Evolutionary conservation across 331 rosid species (phyloP).

Genomic region (Ulmus americana): DNA sequence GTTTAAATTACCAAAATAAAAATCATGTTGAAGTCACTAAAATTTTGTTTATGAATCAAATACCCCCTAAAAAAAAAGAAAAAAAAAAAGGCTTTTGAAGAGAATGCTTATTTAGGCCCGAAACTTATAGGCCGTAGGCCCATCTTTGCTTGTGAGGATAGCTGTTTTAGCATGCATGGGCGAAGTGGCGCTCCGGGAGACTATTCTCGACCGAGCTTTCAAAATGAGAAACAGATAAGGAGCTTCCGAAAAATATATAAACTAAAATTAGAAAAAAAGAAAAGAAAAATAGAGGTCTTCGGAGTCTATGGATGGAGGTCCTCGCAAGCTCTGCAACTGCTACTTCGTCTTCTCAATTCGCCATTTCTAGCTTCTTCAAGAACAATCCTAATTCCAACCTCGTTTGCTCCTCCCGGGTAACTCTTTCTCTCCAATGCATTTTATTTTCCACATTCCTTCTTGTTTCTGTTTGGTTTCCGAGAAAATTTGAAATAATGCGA

Average conservation of each 20-base stretch:
- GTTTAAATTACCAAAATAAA: no score
- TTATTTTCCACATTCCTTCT: not conserved
- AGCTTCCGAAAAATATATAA: not conserved
- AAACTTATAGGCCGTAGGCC: no score
- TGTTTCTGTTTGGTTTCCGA: conserved; percentile 9
- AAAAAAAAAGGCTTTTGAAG: no score
- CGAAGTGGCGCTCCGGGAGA: no score
- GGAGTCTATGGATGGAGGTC: conserved; percentile 39
- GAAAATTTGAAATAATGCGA: not conserved
- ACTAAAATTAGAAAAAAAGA: no score
- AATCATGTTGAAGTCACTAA: no score
- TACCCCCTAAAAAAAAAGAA: no score
- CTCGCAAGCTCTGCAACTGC: conserved; percentile 37
- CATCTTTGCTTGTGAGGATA: no score
- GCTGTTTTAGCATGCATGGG: no score
- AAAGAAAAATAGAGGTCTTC: not conserved
- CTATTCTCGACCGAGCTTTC: not conserved
- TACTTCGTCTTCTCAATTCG: conserved; percentile 24
- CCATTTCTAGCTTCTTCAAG: conserved; percentile 10
- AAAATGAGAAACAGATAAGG: not conserved
- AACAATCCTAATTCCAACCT: not conserved
- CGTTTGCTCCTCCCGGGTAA: conserved; percentile 3
- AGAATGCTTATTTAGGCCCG: not conserved
- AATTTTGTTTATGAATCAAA: no score
- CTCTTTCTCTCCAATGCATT: not conserved